Conservation (phyloP, 306 rosid species). For the Rosa lucieae region DNA sequence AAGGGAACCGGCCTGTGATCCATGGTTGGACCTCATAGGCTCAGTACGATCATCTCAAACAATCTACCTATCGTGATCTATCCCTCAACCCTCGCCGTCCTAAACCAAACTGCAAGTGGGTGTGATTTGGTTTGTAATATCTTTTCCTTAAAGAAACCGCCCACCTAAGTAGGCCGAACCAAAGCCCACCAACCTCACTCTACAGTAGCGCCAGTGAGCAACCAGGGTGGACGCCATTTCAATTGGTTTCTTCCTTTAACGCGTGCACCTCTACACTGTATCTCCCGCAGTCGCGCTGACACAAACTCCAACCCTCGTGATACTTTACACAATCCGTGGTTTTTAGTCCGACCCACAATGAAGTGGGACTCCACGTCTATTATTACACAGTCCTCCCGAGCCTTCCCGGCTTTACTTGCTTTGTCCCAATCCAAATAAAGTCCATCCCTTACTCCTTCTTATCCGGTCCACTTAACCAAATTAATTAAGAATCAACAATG, state of each 20-base stretch:
- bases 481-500: not conserved
- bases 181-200: not conserved
- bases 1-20: no score
- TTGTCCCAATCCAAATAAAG: not conserved
- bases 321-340: not conserved
- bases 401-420: not conserved
- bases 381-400: not conserved
- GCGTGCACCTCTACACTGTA: not conserved
- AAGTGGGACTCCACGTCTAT: conserved; percentile 1
- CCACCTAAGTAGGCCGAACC: not conserved
- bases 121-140: no score
- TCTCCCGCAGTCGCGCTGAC: not conserved
- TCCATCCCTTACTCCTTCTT: conserved; percentile 1
- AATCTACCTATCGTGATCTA: no score
- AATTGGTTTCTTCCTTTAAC: not conserved
- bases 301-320: not conserved
- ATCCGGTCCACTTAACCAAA: not conserved
- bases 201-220: not conserved
- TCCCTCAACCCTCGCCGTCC: no score
- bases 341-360: not conserved
- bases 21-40: no score
- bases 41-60: no score
- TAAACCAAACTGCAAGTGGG: no score
- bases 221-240: not conserved
- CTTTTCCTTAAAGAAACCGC: no score